A percentile compares a stretch with the other conserved stretches of the same genome.
phyloP scores from a whole-genome alignment of 2,329 filamentous ascomycete genomes.

The Hyphodiscus sp. region DNA sequence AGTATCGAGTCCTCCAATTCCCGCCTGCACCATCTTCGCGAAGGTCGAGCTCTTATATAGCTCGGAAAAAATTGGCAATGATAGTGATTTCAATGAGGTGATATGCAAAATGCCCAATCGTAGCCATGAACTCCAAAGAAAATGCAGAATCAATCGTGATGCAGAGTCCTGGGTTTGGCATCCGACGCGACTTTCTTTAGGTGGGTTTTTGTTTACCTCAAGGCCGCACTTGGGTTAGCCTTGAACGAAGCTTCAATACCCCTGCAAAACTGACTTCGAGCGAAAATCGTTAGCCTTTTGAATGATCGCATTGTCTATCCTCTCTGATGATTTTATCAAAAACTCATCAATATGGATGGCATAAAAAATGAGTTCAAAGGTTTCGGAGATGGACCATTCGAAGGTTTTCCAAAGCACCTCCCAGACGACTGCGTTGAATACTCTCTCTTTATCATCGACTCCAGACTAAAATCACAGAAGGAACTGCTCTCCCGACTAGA shows the following conservation, averaged over 20 bases:
- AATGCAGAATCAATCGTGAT: conserved; percentile 16
- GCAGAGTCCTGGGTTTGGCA: background rate
- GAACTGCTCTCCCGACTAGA: conserved; percentile 61
- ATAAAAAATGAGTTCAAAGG: conserved; percentile 53
- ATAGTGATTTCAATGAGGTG: conserved; percentile 15
- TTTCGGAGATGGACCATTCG: conserved; percentile 54
- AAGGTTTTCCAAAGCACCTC: conserved; percentile 52
- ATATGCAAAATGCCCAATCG: conserved; percentile 17
- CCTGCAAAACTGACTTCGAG: background rate
- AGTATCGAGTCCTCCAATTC: conserved; percentile 66
- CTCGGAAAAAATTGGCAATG: conserved; percentile 16
- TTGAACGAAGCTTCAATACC: background rate
- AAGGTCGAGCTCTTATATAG: conserved; percentile 12
- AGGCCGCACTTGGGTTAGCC: conserved; percentile 11
- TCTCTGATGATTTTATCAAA: background rate
- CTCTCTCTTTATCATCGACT: conserved; percentile 64
- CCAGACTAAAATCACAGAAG: conserved; percentile 45
- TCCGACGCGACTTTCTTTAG: conserved; percentile 19
- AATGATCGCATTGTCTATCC: background rate
- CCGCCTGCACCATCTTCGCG: conserved; percentile 55
- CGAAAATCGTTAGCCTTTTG: conserved; percentile 6
- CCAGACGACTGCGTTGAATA: conserved; percentile 86
- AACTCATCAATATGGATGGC: conserved; percentile 26
- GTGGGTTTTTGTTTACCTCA: conserved; percentile 17
- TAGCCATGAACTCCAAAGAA: conserved; percentile 27